Conservation (phyloP, 2,329 filamentous ascomycete species). For the Colletotrichum acutatum region DNA sequence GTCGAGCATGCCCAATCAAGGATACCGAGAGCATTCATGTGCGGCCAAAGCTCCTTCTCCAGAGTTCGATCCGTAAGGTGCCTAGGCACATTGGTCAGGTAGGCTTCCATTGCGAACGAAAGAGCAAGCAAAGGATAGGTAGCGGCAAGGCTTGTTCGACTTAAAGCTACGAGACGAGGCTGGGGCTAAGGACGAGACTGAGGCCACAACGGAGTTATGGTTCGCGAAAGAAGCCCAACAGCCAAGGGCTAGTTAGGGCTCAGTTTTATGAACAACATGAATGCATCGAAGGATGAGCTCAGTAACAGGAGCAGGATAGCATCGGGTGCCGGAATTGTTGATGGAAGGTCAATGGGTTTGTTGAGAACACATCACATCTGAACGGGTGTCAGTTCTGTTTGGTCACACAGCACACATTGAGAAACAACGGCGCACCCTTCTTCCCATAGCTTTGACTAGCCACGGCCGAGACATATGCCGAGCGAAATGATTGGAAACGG, state of each 20-base stretch:
- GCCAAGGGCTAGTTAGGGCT: neutral
- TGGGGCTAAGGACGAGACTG: neutral
- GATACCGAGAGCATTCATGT: constrained; percentile 54
- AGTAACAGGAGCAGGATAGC: neutral
- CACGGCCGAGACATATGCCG: neutral
- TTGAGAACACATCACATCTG: neutral
- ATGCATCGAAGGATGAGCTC: neutral
- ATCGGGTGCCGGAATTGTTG: neutral
- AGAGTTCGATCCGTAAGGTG: constrained; percentile 52
- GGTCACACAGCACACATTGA: neutral
- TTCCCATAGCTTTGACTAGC: neutral
- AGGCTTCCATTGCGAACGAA: constrained; percentile 55
- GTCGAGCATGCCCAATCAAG: constrained; percentile 57
- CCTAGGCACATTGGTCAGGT: constrained; percentile 54
- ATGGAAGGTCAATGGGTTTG: neutral
- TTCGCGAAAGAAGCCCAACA: too few species aligned
- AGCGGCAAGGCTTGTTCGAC: neutral
- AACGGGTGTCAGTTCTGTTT: neutral
- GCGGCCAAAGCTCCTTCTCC: constrained; percentile 49
- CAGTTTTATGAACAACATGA: neutral
- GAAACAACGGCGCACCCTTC: neutral
- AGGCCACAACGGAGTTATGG: neutral
- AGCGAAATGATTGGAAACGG: neutral
- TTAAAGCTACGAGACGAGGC: neutral
- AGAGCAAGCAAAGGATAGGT: too few species aligned